A percentile compares a stretch with the other conserved stretches of the same genome.
Evolutionary conservation across 225 moss, liverwort and hornwort species (phyloP).

Genomic region (Neckera pumila): DNA sequence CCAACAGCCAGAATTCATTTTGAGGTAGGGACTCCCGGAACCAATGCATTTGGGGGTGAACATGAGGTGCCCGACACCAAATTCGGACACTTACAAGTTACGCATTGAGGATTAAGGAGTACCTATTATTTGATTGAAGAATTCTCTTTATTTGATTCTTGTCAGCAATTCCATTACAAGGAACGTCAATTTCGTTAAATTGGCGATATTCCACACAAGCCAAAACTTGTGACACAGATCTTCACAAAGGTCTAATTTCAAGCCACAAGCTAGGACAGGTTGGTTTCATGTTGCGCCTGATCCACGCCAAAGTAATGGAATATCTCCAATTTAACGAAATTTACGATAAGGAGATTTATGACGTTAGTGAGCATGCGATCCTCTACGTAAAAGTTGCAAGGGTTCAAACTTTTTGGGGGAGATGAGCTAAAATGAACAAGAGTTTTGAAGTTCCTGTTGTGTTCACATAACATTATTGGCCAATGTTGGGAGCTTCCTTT

Average conservation of each 20-base stretch:
- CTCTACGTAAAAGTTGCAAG: background rate
- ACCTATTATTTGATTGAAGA: background rate
- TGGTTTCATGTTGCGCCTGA: background rate
- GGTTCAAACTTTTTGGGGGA: background rate
- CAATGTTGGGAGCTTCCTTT: background rate
- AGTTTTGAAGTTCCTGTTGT: background rate
- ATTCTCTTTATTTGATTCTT: background rate
- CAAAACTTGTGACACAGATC: background rate
- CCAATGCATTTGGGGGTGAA: background rate
- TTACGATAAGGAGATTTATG: background rate
- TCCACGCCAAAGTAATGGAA: background rate
- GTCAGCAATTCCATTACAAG: background rate
- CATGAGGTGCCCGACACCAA: background rate
- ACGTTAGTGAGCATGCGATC: background rate
- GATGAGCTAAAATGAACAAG: background rate
- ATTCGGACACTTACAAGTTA: background rate
- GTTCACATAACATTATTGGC: background rate
- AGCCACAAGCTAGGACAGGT: background rate
- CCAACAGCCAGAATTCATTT: constrained; percentile 22
- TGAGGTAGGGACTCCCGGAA: background rate
- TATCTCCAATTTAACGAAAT: background rate
- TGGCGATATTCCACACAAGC: background rate
- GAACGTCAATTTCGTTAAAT: background rate
- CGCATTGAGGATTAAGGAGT: background rate
- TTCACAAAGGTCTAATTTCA: background rate